Evolutionary conservation across 208 protist genomes (phyloP).

Genomic region (Naegleria lovaniensis): DNA sequence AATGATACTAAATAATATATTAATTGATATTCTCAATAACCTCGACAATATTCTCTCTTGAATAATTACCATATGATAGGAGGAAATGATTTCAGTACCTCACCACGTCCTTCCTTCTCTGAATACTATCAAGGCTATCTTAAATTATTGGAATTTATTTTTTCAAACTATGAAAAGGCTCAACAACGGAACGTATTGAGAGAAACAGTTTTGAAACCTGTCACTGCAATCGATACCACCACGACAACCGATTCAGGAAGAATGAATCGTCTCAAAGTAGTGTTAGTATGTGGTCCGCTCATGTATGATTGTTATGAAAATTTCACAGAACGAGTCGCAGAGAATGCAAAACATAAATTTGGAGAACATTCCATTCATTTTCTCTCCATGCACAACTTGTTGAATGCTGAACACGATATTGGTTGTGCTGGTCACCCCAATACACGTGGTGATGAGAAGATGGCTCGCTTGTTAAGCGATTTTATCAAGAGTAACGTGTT

Average conservation of each 20-base stretch:
- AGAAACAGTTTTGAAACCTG: too few species aligned
- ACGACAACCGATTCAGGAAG: too few species aligned
- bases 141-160: neutral
- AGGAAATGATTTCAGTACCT: slow-evolving; percentile 24
- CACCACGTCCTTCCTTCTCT: neutral
- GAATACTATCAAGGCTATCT: neutral
- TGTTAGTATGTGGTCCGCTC: neutral
- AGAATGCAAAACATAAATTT: neutral
- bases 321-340: neutral
- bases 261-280: neutral
- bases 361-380: neutral
- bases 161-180: neutral
- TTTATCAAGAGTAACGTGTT: neutral
- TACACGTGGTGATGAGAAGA: neutral
- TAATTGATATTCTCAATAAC: too few species aligned
- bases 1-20: too few species aligned
- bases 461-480: neutral
- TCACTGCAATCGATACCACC: too few species aligned
- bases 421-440: slow-evolving; percentile 19
- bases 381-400: neutral
- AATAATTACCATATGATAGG: too few species aligned
- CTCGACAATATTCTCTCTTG: too few species aligned
- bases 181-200: too few species aligned
- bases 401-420: neutral
- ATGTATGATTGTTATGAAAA: neutral